phyloP scores from a whole-genome alignment of 495 filamentous ascomycete species.

The Penicillium taxi region DNA sequence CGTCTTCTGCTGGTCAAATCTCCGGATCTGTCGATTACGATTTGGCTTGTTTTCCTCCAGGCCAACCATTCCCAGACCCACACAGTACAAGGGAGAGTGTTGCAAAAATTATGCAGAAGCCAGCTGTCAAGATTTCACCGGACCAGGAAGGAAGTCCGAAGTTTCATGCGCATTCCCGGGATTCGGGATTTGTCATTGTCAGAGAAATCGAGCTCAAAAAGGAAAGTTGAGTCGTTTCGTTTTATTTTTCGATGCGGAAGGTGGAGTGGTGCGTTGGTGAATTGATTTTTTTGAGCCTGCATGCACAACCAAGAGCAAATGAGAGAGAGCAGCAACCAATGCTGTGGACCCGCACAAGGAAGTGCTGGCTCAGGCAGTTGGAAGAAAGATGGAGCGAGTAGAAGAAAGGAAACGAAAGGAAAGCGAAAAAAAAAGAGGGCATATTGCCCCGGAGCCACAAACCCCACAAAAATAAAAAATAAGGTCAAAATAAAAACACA shows the following conservation, averaged over 20 bases:
- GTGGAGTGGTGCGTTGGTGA: conserved; percentile 4
- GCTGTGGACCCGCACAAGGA: conserved; percentile 5
- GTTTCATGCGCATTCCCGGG: conserved; percentile 4
- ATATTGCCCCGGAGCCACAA: no score
- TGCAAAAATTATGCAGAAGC: conserved; percentile 3
- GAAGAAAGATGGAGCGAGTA: conserved; percentile 7
- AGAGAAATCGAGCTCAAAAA: background rate
- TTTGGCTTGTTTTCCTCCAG: background rate
- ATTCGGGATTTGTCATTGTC: no score
- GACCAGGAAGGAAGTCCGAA: no score
- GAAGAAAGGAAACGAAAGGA: conserved; percentile 8
- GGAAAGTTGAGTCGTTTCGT: no score
- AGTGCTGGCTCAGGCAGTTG: no score
- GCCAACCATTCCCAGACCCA: background rate
- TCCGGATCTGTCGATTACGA: background rate
- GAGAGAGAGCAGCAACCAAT: conserved; percentile 9
- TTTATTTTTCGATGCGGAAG: conserved; percentile 7
- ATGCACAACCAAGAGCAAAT: conserved; percentile 9
- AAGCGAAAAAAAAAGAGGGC: conserved; percentile 5
- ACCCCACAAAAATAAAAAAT: conserved; percentile 9
- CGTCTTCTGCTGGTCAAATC: background rate
- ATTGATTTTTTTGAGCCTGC: conserved; percentile 6
- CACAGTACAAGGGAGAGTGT: background rate
- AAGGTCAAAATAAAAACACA: conserved; percentile 1
- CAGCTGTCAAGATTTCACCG: conserved; percentile 9